phyloP scores from a whole-genome alignment of 257 asterid species.

The Schizonepeta tenuifolia region DNA sequence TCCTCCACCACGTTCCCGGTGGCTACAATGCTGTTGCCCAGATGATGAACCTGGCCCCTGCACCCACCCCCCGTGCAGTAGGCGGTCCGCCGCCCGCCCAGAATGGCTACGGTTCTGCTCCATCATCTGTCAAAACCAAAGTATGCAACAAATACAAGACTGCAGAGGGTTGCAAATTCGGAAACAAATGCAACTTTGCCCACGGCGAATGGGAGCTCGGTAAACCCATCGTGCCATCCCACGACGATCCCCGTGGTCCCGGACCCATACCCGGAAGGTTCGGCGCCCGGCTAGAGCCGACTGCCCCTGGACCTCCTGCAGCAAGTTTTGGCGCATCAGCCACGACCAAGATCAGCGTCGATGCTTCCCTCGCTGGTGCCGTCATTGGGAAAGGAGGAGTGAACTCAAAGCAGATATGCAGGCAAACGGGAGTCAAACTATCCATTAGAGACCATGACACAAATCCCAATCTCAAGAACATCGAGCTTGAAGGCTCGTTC shows the following conservation, averaged over 20 bases:
- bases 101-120: slow-evolving; percentile 64
- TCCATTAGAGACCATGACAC: slow-evolving; percentile 77
- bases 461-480: slow-evolving; percentile 72
- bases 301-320: slow-evolving; percentile 60
- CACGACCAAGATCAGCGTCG: slow-evolving; percentile 83
- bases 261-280: slow-evolving; percentile 56
- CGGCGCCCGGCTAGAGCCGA: slow-evolving; percentile 51
- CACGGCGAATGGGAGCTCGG: slow-evolving; percentile 97
- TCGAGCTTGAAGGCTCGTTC: slow-evolving; percentile 86
- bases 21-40: slow-evolving; percentile 89
- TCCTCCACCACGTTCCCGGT: slow-evolving; percentile 87
- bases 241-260: slow-evolving; percentile 56
- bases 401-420: slow-evolving; percentile 86
- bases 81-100: slow-evolving; percentile 45
- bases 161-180: slow-evolving; percentile 92
- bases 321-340: slow-evolving; percentile 76
- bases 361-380: slow-evolving; percentile 81
- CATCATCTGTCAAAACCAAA: slow-evolving; percentile 61
- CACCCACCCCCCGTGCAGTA: slow-evolving; percentile 55
- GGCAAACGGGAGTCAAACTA: slow-evolving; percentile 80
- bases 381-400: slow-evolving; percentile 95
- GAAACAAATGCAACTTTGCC: slow-evolving; percentile 86
- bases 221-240: slow-evolving; percentile 51
- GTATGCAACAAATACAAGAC: slow-evolving; percentile 76
- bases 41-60: slow-evolving; percentile 75